Evolutionary conservation across 371 early-diverging fungal genomes (phyloP), one percentile per base, ranked within the genome.

Genomic region (Rhizopus sp.): DNA sequence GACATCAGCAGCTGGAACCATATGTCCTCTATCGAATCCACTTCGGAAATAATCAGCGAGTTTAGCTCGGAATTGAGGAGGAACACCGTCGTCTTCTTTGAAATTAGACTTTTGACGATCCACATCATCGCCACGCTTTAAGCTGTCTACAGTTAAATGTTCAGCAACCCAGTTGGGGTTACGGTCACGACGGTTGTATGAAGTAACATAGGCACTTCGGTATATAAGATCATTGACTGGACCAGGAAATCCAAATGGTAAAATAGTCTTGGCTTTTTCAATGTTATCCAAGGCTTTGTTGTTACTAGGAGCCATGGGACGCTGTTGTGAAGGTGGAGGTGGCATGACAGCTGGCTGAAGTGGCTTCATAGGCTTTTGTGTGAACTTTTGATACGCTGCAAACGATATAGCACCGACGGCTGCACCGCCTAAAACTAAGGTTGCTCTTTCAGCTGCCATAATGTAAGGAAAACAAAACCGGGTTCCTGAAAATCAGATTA

Each of bases 91-190:
- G 54, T 93, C 92, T 61, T 91, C 92, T 30, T 75, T 79, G 73
- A 93, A 93, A 9, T 70, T 72, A 3, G 89, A 88, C 60, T 86
- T 81, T 45, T 71, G 68, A 9, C 93, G 84, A 48, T 81, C 84
- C 0, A 83, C 85, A 29, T 80, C 81, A 7, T 68, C 74, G 10
- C 70, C 81, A 40, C 84, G 76, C 34, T 75, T 66, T 15, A 92
- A 66, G 10, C 81, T 81, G 4, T 74, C 86, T 7, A 70, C 71
- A 7, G 92, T 94, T 51, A 94, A 66, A 64, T 92, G 92, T 69
- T 94, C 91, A 8, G 88, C 87, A 0, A 89, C 89, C 93, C 92
- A 93, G 72, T 89, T 89, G 15, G 93, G 93, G 63, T 92, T 91
- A 52, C 91, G 86, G 58, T 88, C 77, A 48, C 84, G 83, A 34